Evolutionary conservation across 352 stramenopile species (phyloP).

Genomic region (Phytopythium boreale): DNA sequence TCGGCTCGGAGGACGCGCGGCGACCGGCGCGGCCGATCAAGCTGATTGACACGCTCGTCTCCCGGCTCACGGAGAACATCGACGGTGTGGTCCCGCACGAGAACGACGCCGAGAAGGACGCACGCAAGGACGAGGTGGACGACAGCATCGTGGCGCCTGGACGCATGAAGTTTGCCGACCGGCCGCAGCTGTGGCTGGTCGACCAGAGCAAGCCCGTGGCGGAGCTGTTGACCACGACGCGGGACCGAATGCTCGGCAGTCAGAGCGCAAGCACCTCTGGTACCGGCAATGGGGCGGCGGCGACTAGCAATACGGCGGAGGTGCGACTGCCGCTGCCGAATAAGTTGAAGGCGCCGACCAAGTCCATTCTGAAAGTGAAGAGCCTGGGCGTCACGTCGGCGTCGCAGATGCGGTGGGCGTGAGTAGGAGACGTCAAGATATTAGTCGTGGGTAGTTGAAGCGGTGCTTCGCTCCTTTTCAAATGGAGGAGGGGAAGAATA

Average conservation of each 20-base stretch:
- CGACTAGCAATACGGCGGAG: not conserved
- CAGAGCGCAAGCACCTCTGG: conserved; percentile 1
- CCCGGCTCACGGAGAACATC: conserved; percentile 49
- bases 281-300: not conserved
- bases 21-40: conserved; percentile 49
- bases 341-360: conserved; percentile 38
- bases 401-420: conserved; percentile 34
- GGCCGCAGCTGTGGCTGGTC: conserved; percentile 44
- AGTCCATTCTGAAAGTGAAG: conserved; percentile 50
- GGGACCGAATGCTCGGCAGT: conserved; percentile 28
- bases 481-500: not conserved
- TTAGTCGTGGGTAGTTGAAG: too few relatives aligned
- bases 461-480: not conserved
- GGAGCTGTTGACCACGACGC: conserved; percentile 37
- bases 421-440: conserved; percentile 7
- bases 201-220: conserved; percentile 25
- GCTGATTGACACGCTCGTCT: conserved; percentile 51
- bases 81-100: conserved; percentile 44
- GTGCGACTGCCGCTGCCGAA: conserved; percentile 33
- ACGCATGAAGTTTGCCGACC: conserved; percentile 42
- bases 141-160: conserved; percentile 21
- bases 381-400: conserved; percentile 32
- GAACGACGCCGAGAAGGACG: conserved; percentile 14
- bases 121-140: conserved; percentile 14
- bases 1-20: conserved; percentile 55